phyloP scores from a whole-genome alignment of 768 basidiomycete species.

The Lactarius pseudohatsudake region DNA sequence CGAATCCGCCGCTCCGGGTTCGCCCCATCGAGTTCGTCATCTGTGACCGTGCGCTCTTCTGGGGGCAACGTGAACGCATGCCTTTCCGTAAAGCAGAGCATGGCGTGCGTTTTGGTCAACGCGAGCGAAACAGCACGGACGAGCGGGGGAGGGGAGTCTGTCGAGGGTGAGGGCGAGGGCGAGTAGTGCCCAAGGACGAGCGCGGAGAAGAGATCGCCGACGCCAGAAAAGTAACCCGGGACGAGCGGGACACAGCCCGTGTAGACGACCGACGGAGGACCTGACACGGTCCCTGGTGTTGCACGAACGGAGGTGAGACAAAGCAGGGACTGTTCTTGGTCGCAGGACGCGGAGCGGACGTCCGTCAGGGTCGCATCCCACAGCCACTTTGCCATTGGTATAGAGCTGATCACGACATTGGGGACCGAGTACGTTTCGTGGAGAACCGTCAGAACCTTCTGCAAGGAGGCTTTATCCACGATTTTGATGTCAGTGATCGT shows the following conservation, averaged over 20 bases:
- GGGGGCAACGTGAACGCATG: slow-evolving; percentile 57
- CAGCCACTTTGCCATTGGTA: slow-evolving; percentile 69
- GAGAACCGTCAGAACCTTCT: slow-evolving; percentile 64
- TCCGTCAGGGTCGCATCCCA: slow-evolving; percentile 48
- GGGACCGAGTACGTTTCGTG: slow-evolving; percentile 77
- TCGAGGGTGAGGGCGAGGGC: slow-evolving; percentile 28
- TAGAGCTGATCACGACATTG: slow-evolving; percentile 90
- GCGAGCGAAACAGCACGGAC: slow-evolving; percentile 65
- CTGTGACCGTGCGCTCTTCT: slow-evolving; percentile 59
- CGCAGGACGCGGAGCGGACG: slow-evolving; percentile 37
- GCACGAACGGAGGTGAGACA: slow-evolving; percentile 72
- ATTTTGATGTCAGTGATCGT: slow-evolving; percentile 73
- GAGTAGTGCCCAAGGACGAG: slow-evolving; percentile 82
- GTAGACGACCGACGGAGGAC: slow-evolving; percentile 50
- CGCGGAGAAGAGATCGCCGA: slow-evolving; percentile 95
- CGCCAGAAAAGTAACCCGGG: slow-evolving; percentile 92
- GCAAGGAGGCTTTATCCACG: slow-evolving; percentile 63
- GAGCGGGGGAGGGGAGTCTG: slow-evolving; percentile 42
- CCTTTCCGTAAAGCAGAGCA: slow-evolving; percentile 61
- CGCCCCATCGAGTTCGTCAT: slow-evolving; percentile 70
- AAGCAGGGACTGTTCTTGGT: slow-evolving; percentile 53
- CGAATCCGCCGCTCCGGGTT: slow-evolving; percentile 64
- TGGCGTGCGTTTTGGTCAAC: slow-evolving; percentile 71
- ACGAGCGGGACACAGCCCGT: slow-evolving; percentile 74
- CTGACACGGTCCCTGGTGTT: slow-evolving; percentile 26